Evolutionary conservation across 768 basidiomycete genomes (phyloP).

Genomic region (Pleurotus cornucopiae): DNA sequence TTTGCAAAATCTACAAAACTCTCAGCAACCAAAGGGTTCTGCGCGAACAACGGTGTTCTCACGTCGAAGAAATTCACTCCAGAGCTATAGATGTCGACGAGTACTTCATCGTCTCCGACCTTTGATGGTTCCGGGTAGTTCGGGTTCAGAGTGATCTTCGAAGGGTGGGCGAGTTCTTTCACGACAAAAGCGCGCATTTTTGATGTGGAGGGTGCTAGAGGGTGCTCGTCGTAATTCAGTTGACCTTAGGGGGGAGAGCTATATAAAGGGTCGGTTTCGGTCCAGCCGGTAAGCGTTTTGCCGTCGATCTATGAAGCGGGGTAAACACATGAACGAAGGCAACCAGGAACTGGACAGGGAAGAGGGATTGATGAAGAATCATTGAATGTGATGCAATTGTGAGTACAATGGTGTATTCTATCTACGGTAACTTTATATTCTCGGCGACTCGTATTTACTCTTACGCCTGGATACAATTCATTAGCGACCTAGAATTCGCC

Average conservation of each 20-base stretch:
- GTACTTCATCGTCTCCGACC: conserved; percentile 46
- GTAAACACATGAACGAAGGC: conserved; percentile 1
- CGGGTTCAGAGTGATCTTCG: conserved; percentile 48
- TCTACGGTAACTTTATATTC: background rate
- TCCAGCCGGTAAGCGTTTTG: conserved; percentile 3
- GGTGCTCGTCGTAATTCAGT: background rate
- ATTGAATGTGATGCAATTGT: background rate
- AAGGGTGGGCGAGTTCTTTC: conserved; percentile 63
- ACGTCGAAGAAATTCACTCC: conserved; percentile 80
- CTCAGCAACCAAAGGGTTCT: too few species aligned
- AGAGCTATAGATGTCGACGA: conserved; percentile 74
- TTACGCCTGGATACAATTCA: too few species aligned
- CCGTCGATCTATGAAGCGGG: background rate
- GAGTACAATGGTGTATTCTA: conserved; percentile 7
- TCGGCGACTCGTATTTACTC: too few species aligned
- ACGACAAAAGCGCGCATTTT: conserved; percentile 80
- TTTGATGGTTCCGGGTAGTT: conserved; percentile 55
- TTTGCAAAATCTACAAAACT: conserved; percentile 63
- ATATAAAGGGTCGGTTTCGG: conserved; percentile 6
- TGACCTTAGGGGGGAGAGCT: background rate
- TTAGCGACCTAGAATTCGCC: background rate
- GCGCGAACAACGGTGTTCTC: conserved; percentile 11
- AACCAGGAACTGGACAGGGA: background rate
- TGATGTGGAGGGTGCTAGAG: background rate
- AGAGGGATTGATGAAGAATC: background rate